phyloP scores from a whole-genome alignment of 2,329 filamentous ascomycete species.

The Trichoderma aggressivum region DNA sequence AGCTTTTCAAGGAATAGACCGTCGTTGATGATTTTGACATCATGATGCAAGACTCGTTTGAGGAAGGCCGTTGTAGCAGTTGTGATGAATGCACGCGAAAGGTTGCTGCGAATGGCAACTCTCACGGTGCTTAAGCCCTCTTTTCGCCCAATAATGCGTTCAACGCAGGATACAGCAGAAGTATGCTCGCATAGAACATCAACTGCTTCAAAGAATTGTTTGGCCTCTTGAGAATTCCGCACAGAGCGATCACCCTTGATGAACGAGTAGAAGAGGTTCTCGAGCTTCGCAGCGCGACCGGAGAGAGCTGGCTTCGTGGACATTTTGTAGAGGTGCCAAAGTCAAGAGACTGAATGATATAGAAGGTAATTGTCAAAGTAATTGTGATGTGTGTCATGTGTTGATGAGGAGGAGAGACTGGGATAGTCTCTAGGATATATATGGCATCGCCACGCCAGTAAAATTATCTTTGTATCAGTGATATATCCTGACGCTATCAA shows the following conservation, averaged over 20 bases:
- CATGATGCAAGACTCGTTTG: conserved; percentile 1
- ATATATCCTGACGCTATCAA: neutral
- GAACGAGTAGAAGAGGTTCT: conserved; percentile 16
- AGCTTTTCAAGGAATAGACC: conserved; percentile 18
- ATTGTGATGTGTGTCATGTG: neutral
- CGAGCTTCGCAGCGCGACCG: conserved; percentile 9
- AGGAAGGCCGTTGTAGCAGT: conserved; percentile 9
- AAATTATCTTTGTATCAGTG: neutral
- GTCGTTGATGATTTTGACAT: conserved; percentile 16
- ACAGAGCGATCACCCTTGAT: conserved; percentile 16
- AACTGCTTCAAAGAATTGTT: conserved; percentile 21
- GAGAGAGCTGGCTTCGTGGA: neutral
- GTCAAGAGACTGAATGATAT: neutral
- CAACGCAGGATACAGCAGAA: conserved; percentile 12
- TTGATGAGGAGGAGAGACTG: neutral
- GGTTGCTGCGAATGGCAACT: conserved; percentile 18
- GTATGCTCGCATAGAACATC: conserved; percentile 15
- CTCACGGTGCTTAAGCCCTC: conserved; percentile 15
- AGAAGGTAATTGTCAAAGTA: neutral
- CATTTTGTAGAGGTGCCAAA: neutral
- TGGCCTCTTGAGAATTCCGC: conserved; percentile 18
- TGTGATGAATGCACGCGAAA: conserved; percentile 2
- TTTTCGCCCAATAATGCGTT: conserved; percentile 15
- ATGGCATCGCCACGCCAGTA: neutral
- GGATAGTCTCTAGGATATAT: neutral